phyloP scores from a whole-genome alignment of 2,329 filamentous ascomycete species.

The Colletotrichum kahawae region DNA sequence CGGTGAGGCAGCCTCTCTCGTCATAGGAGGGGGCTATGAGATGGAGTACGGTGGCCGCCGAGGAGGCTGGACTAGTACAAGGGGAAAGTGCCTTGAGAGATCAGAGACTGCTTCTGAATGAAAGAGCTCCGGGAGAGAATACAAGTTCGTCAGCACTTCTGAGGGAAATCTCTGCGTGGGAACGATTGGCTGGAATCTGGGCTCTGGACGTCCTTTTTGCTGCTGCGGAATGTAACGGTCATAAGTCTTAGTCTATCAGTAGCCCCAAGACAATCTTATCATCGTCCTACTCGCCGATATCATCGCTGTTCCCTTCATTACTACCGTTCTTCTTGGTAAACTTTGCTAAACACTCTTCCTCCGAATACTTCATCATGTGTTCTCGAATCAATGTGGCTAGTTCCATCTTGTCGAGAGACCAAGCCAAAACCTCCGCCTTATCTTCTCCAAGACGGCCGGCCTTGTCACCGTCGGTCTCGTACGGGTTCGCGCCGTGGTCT shows the following conservation, averaged over 20 bases:
- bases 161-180: neutral
- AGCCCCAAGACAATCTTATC: neutral
- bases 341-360: neutral
- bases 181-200: neutral
- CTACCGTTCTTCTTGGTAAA: neutral
- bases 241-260: neutral
- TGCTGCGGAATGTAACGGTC: neutral
- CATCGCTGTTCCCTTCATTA: neutral
- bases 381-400: neutral
- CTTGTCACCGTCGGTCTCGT: neutral
- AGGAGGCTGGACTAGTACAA: neutral
- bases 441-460: neutral
- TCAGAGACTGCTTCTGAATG: neutral
- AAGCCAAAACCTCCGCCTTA: neutral
- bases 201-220: neutral
- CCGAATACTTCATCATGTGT: neutral
- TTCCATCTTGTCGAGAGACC: neutral
- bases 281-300: neutral
- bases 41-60: neutral
- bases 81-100: neutral
- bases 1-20: neutral
- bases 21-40: neutral
- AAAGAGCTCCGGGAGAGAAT: neutral
- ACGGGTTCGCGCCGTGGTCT: neutral
- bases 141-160: neutral